Evolutionary conservation across 305 asterid genomes (phyloP).

Genomic region (Fraxinus baroniana): DNA sequence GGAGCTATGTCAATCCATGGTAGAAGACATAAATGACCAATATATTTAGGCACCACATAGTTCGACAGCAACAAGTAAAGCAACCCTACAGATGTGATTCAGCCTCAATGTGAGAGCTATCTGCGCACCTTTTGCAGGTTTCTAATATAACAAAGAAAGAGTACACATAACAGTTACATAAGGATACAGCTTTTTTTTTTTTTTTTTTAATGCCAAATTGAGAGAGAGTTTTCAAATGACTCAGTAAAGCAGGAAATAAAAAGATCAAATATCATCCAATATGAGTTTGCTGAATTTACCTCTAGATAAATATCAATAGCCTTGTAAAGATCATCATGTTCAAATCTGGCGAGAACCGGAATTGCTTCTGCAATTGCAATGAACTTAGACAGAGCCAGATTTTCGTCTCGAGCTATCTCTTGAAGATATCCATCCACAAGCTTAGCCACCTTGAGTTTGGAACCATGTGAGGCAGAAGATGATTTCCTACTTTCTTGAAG

Average conservation of each 20-base stretch:
- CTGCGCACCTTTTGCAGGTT: background rate
- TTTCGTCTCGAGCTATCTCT: slow-evolving; percentile 23
- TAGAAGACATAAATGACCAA: background rate
- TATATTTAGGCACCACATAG: background rate
- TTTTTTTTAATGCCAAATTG: background rate
- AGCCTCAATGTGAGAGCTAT: background rate
- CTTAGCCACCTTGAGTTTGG: slow-evolving; percentile 26
- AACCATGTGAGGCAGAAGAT: slow-evolving; percentile 20
- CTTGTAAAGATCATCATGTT: slow-evolving; percentile 25
- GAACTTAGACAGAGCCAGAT: slow-evolving; percentile 24
- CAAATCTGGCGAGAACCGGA: slow-evolving; percentile 18
- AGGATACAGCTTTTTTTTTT: background rate
- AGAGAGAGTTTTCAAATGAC: background rate
- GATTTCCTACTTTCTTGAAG: slow-evolving; percentile 15
- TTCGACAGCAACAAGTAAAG: background rate
- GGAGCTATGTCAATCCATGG: background rate
- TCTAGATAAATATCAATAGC: slow-evolving; percentile 30
- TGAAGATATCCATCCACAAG: slow-evolving; percentile 27
- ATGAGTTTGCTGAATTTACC: slow-evolving; percentile 9
- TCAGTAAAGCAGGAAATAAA: background rate
- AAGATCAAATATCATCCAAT: background rate
- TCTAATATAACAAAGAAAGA: background rate
- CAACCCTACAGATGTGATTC: background rate
- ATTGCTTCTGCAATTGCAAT: slow-evolving; percentile 24
- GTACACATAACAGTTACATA: background rate